Evolutionary conservation across 2,329 filamentous ascomycete genomes (phyloP).

Genomic region (Calonectria henricotiae): DNA sequence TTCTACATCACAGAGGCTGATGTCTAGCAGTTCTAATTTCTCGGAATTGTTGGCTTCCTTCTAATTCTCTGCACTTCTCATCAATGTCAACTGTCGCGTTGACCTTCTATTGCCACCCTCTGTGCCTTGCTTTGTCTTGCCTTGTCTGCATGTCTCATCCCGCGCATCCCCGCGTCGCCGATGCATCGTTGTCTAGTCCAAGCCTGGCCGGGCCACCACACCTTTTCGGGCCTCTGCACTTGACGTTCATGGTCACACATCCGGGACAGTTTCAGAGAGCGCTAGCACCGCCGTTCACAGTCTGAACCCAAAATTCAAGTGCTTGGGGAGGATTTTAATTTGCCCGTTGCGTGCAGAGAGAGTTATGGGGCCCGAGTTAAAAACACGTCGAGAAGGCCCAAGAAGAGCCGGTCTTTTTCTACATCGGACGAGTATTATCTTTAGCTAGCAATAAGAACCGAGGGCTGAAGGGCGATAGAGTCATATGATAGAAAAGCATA

Average conservation of each 20-base stretch:
- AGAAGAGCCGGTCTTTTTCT: neutral
- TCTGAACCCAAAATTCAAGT: slow-evolving; percentile 5
- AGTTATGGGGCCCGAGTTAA: neutral
- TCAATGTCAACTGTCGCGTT: neutral
- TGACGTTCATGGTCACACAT: slow-evolving; percentile 20
- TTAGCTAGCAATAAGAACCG: neutral
- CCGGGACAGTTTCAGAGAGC: slow-evolving; percentile 9
- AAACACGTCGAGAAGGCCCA: neutral
- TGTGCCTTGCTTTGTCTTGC: neutral
- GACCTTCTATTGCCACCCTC: neutral
- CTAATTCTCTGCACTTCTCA: neutral
- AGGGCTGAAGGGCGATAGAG: slow-evolving; percentile 4
- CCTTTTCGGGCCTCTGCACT: slow-evolving; percentile 4
- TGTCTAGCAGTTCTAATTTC: neutral
- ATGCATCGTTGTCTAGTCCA: slow-evolving; percentile 14
- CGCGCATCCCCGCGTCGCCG: slow-evolving; percentile 6
- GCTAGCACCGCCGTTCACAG: neutral
- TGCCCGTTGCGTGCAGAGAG: neutral
- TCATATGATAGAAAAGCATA: slow-evolving; percentile 4
- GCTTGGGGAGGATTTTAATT: neutral
- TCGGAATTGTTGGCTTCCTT: neutral
- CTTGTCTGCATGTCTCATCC: slow-evolving; percentile 6
- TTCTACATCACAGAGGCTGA: neutral
- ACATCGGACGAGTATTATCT: neutral
- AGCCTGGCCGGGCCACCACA: slow-evolving; percentile 11